These are phyloP conservation scores for Thalassiosira sp. DNA, from an alignment of 352 stramenopile species.

Conservation along the genomic window DNA sequence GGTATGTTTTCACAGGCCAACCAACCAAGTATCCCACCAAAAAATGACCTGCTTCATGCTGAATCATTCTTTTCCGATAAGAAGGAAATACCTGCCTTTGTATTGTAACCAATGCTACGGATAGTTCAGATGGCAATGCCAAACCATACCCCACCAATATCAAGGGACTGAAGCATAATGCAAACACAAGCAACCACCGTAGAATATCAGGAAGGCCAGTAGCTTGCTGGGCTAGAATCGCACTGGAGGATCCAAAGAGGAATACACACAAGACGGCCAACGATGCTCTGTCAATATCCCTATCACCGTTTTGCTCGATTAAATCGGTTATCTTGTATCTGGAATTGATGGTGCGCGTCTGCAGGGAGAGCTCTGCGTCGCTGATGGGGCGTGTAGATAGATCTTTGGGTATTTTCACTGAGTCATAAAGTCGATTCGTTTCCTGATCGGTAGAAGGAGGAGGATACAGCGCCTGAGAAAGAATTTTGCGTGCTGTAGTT, in stretches of 20 bases:
- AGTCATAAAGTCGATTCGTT: conserved; percentile 52
- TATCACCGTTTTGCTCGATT: conserved; percentile 76
- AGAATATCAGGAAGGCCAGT: conserved; percentile 69
- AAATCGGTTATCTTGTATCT: conserved; percentile 78
- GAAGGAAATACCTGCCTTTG: conserved; percentile 75
- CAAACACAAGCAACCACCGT: conserved; percentile 74
- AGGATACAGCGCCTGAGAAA: conserved; percentile 22
- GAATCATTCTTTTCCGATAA: conserved; percentile 75
- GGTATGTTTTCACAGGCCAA: conserved; percentile 68
- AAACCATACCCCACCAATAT: conserved; percentile 77
- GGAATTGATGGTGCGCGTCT: conserved; percentile 72
- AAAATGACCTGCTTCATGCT: conserved; percentile 82
- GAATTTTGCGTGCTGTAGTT: conserved; percentile 41
- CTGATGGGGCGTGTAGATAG: conserved; percentile 62
- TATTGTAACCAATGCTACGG: conserved; percentile 58
- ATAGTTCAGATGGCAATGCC: conserved; percentile 62
- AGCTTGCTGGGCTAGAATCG: conserved; percentile 55
- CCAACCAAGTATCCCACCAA: conserved; percentile 77
- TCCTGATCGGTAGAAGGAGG: conserved; percentile 5
- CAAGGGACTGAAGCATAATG: conserved; percentile 72
- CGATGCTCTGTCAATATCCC: conserved; percentile 69
- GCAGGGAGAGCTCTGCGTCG: conserved; percentile 76
- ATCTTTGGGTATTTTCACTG: conserved; percentile 61
- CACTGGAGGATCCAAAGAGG: conserved; percentile 49
- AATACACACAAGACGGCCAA: conserved; percentile 68